Percentiles rank a stretch among this genome's conserved stretches.
Evolutionary conservation across 192 early-diverging fungal genomes (phyloP).

Genomic region (Coemansia sp.): DNA sequence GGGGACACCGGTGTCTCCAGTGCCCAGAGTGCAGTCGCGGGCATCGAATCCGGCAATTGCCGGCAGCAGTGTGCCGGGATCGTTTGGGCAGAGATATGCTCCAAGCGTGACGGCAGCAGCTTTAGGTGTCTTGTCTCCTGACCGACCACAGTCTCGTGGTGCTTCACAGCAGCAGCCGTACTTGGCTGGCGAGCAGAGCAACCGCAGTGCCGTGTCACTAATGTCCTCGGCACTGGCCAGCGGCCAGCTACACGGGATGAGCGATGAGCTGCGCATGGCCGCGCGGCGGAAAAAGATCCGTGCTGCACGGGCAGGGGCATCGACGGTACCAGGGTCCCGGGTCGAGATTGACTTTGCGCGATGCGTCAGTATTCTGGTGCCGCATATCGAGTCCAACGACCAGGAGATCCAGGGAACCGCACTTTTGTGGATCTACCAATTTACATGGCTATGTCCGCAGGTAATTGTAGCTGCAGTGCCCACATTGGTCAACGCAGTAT

Average conservation of each 20-base stretch:
- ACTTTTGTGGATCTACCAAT: constrained; percentile 88
- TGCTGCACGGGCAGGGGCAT: constrained; percentile 21
- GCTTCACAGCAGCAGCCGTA: neutral
- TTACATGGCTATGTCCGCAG: constrained; percentile 77
- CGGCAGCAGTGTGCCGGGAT: neutral
- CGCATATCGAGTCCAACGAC: constrained; percentile 67
- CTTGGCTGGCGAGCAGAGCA: neutral
- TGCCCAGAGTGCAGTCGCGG: constrained; percentile 20
- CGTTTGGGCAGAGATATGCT: constrained; percentile 12
- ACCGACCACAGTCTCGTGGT: constrained; percentile 6
- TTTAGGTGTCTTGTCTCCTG: constrained; percentile 5
- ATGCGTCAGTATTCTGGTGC: constrained; percentile 79
- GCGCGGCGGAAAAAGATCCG: constrained; percentile 41
- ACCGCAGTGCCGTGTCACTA: constrained; percentile 27
- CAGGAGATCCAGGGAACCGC: constrained; percentile 93
- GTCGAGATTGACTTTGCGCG: constrained; percentile 72
- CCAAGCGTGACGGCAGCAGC: constrained; percentile 5
- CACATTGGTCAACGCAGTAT: constrained; percentile 72
- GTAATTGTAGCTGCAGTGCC: constrained; percentile 84
- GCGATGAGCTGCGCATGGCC: constrained; percentile 45
- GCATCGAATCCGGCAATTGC: constrained; percentile 15
- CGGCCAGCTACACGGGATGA: constrained; percentile 12
- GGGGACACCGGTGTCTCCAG: neutral
- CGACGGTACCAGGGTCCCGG: constrained; percentile 12
- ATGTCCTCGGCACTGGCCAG: constrained; percentile 31